Evolutionary conservation across 2,329 filamentous ascomycete species (phyloP), one percentile per base, ranked within the genome.

Genomic region (Colletotrichum incanum): DNA sequence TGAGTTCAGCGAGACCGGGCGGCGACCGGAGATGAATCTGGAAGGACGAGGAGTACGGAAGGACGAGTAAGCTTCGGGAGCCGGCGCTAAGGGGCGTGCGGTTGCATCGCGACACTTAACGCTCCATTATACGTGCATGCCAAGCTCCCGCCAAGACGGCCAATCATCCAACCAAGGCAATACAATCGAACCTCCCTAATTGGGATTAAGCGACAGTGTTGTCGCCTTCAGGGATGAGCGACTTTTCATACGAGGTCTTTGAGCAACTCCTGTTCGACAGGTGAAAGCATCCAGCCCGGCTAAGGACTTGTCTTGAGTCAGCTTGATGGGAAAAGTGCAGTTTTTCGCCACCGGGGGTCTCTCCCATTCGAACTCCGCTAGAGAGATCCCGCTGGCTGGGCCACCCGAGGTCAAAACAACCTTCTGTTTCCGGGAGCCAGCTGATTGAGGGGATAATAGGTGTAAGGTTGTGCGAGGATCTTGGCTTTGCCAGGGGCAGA

Each of bases 111-210:
- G 50, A 64, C 37, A 26, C 43, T 39, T 6, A 56, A 43, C 28
- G 56, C 18, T 60, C 39, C 31, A 39, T 49, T 64, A 18, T 47
- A 63, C 47, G 31, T 47, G 39, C 58, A 68, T 68, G 65, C 65
- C 65, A 68, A 68, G 65, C 59, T 68, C 49, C 39, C 50, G 65
- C 65, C 65, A 56, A 70, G 61, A 43, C 61, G 61, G 67, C 37
- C 41, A 43, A 59, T 14, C 26, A 43, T 66, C 67, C 67, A 65
- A 66, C 67, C 67, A 65, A 31, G 67, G 61, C 67, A 66, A 43
- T 37, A 26, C 41, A 43, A 14, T 59, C 14, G 41, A 52, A 70
- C 67, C 67, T 70, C 67, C 67, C 67, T 66, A 65, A 56, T 64
- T 26, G 26, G 58, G 65, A 28, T 39, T 50, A 16, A 28, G 23